Evolutionary conservation across 192 early-diverging fungal genomes (phyloP), one percentile per base, ranked within the genome.

Genomic region (Chytriomyces confervae): DNA sequence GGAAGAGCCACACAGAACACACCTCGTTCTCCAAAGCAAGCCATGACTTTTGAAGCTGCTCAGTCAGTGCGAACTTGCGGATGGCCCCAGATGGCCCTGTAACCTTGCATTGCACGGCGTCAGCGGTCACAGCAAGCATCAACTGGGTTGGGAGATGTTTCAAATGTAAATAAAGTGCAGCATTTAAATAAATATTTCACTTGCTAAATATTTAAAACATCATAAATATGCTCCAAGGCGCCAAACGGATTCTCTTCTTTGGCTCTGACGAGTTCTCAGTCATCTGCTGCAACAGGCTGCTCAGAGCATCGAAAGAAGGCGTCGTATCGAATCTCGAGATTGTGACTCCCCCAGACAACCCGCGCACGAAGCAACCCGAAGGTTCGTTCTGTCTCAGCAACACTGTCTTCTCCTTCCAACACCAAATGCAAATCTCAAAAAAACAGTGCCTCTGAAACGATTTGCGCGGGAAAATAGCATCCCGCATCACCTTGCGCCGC

Each of bases 221-320:
- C 24, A 27, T 27, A 27, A 65, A 77, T 48, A 79, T 50, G 23
- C 24, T 82, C 76, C 72, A 86, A 67, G 66, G 36, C 36, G 36
- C 3, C 36, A 36, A 36, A 36, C 36, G 36, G 36, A 66, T 96
- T 5, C 79, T 97, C 16, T 97, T 96, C 79, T 96, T 96, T 86
- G 96, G 96, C 0, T 91, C 91, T 50, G 95, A 96, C 76, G 85
- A 92, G 36, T 97, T 96, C 83, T 92, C 93, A 6, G 82, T 88
- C 0, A 77, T 76, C 5, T 91, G 89, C 53, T 79, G 95, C 44
- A 76, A 86, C 20, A 82, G 85, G 6, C 78, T 97, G 50, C 75
- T 89, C 7, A 72, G 85, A 29, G 24, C 49, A n/a, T 20, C 66
- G 11, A 8, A 23, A 18, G 70, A 72, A 77, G 57, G 50, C 11